phyloP scores from a whole-genome alignment of 257 asterid genomes.

The Salvia rosmarinus region DNA sequence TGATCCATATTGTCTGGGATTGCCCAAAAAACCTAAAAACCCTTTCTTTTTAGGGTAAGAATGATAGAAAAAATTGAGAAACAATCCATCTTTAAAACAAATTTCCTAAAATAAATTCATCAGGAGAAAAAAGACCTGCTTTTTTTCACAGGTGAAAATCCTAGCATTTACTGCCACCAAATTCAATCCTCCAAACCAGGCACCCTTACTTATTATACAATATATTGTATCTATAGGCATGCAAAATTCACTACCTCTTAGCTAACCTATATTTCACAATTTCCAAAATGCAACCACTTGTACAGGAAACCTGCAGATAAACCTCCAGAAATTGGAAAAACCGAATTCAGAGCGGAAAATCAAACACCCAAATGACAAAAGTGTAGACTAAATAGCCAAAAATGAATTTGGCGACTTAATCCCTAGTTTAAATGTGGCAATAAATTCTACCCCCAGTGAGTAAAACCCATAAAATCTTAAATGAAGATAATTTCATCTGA shows the following conservation, averaged over 20 bases:
- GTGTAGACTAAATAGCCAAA: slow-evolving; percentile 27
- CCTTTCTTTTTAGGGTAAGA: background rate
- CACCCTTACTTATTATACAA: background rate
- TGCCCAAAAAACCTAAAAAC: slow-evolving; percentile 2
- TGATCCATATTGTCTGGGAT: slow-evolving; percentile 24
- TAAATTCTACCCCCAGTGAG: slow-evolving; percentile 35
- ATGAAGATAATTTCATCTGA: slow-evolving; percentile 41
- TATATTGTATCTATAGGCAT: slow-evolving; percentile 19
- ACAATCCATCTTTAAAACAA: slow-evolving; percentile 8
- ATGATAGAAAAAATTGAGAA: slow-evolving; percentile 24
- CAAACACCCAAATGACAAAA: background rate
- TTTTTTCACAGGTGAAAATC: slow-evolving; percentile 42
- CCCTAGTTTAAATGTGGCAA: slow-evolving; percentile 42
- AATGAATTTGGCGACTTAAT: slow-evolving; percentile 47
- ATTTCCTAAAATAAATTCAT: slow-evolving; percentile 10
- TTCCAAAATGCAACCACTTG: slow-evolving; percentile 28
- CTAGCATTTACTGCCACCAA: slow-evolving; percentile 41
- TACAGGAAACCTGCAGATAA: slow-evolving; percentile 2
- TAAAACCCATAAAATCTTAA: slow-evolving; percentile 43
- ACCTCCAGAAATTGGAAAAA: slow-evolving; percentile 16
- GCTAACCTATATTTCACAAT: slow-evolving; percentile 4
- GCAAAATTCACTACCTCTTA: background rate
- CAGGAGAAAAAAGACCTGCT: slow-evolving; percentile 25
- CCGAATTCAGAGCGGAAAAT: slow-evolving; percentile 21
- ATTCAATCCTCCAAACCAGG: slow-evolving; percentile 26